Percentiles rank a stretch among this genome's conserved stretches.
Evolutionary conservation across 108 stramenopile genomes (phyloP).

Genomic region (Skeletonema tropicum): DNA sequence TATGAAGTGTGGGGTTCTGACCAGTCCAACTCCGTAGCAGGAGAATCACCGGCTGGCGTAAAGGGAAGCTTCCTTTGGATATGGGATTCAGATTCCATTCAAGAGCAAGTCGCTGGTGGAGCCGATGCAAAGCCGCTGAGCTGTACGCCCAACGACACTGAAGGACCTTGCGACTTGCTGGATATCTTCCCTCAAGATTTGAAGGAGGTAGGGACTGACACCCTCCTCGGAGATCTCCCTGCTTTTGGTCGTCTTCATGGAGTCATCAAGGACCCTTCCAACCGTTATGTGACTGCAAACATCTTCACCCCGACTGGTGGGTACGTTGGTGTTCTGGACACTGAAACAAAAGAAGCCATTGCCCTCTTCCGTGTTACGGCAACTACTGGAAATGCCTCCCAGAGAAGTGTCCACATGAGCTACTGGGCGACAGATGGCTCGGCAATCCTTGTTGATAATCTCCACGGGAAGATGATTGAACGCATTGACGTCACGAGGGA

Average conservation of each 20-base stretch:
- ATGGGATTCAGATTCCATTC: slow-evolving; percentile 24
- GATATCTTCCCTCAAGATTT: too few relatives aligned
- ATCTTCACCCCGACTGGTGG: slow-evolving; percentile 33
- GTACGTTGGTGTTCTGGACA: slow-evolving; percentile 32
- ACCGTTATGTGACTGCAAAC: slow-evolving; percentile 34
- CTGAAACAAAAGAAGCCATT: slow-evolving; percentile 34
- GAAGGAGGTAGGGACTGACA: too few relatives aligned
- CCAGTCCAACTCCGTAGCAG: slow-evolving; percentile 39
- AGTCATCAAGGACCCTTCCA: too few relatives aligned
- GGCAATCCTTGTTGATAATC: too few relatives aligned
- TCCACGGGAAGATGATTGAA: too few relatives aligned
- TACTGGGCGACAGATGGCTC: slow-evolving; percentile 29
- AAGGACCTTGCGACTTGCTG: too few relatives aligned
- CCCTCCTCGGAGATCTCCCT: too few relatives aligned
- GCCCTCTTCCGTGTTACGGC: slow-evolving; percentile 39
- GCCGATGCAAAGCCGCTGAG: too few relatives aligned
- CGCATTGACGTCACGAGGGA: too few relatives aligned
- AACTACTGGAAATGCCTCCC: neutral
- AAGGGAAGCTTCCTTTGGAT: slow-evolving; percentile 39
- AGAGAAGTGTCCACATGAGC: slow-evolving; percentile 39
- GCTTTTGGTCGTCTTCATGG: too few relatives aligned
- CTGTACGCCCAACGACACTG: too few relatives aligned
- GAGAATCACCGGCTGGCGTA: slow-evolving; percentile 6
- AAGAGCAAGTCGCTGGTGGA: too few relatives aligned
- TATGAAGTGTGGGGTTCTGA: slow-evolving; percentile 49